These are phyloP conservation scores for Ascochyta rabiei DNA, from an alignment of 2,329 filamentous ascomycete genomes.

Conservation along the genomic window DNA sequence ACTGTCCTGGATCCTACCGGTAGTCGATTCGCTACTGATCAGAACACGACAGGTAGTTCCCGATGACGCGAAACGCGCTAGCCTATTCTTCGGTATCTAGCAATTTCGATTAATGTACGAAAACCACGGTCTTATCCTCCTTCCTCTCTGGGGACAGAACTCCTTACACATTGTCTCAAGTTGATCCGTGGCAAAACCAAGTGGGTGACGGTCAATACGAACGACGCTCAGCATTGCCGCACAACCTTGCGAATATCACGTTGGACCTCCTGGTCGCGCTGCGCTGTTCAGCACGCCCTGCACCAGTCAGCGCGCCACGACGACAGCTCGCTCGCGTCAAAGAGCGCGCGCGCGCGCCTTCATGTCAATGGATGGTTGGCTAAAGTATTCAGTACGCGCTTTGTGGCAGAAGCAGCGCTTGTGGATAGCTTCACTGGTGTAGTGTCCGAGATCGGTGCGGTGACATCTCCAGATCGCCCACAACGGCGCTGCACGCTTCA, in stretches of 20 bases:
- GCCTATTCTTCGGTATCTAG: conserved; percentile 5
- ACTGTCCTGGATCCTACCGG: conserved; percentile 5
- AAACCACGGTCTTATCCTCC: conserved; percentile 11
- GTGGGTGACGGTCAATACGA: conserved; percentile 7
- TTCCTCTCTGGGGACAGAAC: conserved; percentile 15
- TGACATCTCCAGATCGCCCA: conserved; percentile 8
- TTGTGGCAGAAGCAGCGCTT: background rate
- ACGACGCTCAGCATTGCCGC: conserved; percentile 9
- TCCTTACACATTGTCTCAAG: conserved; percentile 16
- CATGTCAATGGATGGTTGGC: background rate
- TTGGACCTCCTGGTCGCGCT: conserved; percentile 6
- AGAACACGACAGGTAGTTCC: conserved; percentile 3
- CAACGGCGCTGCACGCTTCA: conserved; percentile 11
- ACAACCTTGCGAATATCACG: conserved; percentile 14
- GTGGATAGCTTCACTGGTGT: conserved; percentile 1
- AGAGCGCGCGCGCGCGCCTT: background rate
- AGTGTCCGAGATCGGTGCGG: conserved; percentile 15
- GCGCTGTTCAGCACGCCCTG: background rate
- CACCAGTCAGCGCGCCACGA: conserved; percentile 5
- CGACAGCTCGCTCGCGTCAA: conserved; percentile 5
- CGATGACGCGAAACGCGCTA: conserved; percentile 16
- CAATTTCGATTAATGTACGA: conserved; percentile 20
- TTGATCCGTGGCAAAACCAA: conserved; percentile 15
- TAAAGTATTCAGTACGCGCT: background rate
- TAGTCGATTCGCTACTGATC: background rate